Conservation (phyloP, 1,284 basidiomycete genomes). For the Blastosporella zonata region DNA sequence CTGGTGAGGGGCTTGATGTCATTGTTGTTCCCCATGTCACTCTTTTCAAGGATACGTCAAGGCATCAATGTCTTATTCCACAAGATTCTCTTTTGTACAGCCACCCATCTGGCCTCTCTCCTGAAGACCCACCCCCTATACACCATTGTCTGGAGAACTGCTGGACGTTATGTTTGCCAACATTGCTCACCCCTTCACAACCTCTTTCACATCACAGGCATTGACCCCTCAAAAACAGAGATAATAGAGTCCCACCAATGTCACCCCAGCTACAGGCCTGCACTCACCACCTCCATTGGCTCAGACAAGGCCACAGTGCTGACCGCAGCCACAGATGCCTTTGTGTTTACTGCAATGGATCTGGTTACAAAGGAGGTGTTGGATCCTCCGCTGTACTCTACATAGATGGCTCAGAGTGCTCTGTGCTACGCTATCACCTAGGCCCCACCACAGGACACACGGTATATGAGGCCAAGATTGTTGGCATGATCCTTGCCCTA, state of each 20-base stretch:
- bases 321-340: not conserved
- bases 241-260: not conserved
- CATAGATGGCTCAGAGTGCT: not conserved
- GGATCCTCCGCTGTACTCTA: constrained; percentile 9
- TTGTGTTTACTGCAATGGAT: not conserved
- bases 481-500: too few species aligned
- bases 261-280: not conserved
- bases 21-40: too few species aligned
- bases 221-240: not conserved
- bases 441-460: constrained; percentile 5
- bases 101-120: not conserved
- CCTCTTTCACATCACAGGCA: not conserved
- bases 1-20: too few species aligned
- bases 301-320: not conserved
- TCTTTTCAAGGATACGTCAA: too few species aligned
- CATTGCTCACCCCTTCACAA: not conserved
- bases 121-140: not conserved
- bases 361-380: not conserved
- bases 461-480: too few species aligned
- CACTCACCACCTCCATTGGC: not conserved
- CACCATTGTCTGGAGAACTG: not conserved
- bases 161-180: not conserved
- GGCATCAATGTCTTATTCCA: not conserved
- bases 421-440: constrained; percentile 5
- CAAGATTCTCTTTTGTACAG: not conserved